Evolutionary conservation across 2,329 filamentous ascomycete genomes (phyloP), one percentile per base, ranked within the genome.

Genomic region (Apiospora kogelbergensis): DNA sequence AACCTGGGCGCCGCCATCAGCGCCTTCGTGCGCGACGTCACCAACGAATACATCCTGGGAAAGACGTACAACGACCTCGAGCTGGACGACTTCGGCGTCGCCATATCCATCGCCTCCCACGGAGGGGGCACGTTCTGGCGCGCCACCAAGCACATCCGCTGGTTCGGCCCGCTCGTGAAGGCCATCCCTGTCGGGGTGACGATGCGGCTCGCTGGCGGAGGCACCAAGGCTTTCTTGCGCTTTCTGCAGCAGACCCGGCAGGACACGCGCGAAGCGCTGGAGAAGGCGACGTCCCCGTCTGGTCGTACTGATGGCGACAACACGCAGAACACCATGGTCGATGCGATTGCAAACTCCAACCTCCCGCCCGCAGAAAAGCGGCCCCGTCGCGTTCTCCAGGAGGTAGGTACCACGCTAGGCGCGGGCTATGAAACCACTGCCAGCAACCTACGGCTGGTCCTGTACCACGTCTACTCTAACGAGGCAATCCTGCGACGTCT

Each of bases 341-440:
- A 53, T 2, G 11, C 15, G 13, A 53, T 53, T 30, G 24, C 24
- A 13, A 15, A 53, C 24, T 53, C 46, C 6, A 53, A 26, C 24
- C 24, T 53, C 3, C 46, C 46, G 24, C 46, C 46, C 2, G 46
- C 46, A 3, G 46, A 53, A 15, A 53, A 53, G 13, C 2, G 6
- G 24, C 13, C 30, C 5, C 24, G 20, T 17, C 46, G 46, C 13
- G 24, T 53, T 1, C 26, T 53, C 5, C 46, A 53, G 13, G 46
- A 53, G 9, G 13, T 53, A 6, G 24, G 24, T 2, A 13, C 24
- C 3, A 53, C 46, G 5, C 11, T 53, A 3, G 63, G 63, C 1
- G 77, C 75, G 1, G 78, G 77, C 3, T 73, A 72, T 48, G 77
- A 78, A 64, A 78, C 77, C 2, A 75, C 73, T 0, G 77, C 76